These are phyloP conservation scores for Ophiostoma perfectum DNA, from an alignment of 2,329 filamentous ascomycete genomes.

Conservation along the genomic window DNA sequence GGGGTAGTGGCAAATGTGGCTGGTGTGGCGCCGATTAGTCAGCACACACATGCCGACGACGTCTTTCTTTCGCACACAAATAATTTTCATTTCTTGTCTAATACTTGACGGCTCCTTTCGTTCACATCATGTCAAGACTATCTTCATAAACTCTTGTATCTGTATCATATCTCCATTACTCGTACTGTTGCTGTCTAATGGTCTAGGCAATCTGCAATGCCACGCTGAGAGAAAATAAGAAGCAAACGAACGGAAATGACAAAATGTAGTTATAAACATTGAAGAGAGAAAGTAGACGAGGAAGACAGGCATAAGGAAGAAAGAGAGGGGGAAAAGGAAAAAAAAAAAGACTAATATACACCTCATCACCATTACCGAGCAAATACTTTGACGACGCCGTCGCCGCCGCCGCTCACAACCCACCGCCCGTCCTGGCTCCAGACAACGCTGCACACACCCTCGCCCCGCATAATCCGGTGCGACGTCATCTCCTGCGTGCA, in stretches of 20 bases:
- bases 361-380: constrained; percentile 41
- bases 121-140: too few relatives aligned
- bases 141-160: too few relatives aligned
- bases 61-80: too few relatives aligned
- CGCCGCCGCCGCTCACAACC: constrained; percentile 90
- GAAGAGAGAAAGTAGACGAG: background rate
- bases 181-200: background rate
- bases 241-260: background rate
- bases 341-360: background rate
- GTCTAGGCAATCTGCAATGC: background rate
- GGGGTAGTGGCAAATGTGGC: background rate
- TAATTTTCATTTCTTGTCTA: too few relatives aligned
- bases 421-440: constrained; percentile 95
- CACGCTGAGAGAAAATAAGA: background rate
- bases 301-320: background rate
- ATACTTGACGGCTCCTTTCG: too few relatives aligned
- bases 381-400: constrained; percentile 94
- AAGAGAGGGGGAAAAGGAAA: background rate
- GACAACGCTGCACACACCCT: constrained; percentile 88
- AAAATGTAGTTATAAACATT: background rate
- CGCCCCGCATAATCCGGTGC: constrained; percentile 89
- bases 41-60: background rate
- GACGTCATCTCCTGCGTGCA: constrained; percentile 94
- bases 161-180: background rate
- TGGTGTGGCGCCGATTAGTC: background rate